A percentile compares a stretch with the other conserved stretches of the same genome.
These are phyloP conservation scores for Cichorium intybus DNA, from an alignment of 140 eudicot genomes.

Conservation along the genomic window DNA sequence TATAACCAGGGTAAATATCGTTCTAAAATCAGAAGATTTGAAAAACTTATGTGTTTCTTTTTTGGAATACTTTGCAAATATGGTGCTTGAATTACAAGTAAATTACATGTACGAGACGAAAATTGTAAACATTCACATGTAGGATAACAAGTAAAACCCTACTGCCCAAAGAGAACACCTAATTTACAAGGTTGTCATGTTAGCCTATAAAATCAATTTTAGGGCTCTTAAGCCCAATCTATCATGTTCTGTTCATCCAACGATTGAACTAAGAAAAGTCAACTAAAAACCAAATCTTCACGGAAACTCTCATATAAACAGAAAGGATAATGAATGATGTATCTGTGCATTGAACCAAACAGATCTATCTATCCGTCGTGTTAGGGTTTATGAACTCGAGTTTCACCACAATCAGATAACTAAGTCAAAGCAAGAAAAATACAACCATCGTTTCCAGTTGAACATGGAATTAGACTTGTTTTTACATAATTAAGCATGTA, in stretches of 20 bases:
- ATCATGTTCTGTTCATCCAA: background rate
- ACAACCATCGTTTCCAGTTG: background rate
- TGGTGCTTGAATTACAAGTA: background rate
- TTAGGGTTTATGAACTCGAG: conserved; percentile 14
- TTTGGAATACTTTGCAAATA: no score
- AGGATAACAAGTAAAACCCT: no score
- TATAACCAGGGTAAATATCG: no score
- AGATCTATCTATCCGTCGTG: background rate
- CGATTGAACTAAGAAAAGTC: background rate
- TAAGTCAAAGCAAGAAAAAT: background rate
- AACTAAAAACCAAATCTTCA: background rate
- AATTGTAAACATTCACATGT: no score
- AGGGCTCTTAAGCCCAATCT: background rate
- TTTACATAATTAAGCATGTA: background rate
- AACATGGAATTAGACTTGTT: background rate
- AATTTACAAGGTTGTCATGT: no score
- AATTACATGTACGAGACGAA: no score
- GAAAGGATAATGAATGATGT: background rate
- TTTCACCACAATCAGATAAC: background rate
- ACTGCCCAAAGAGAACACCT: no score
- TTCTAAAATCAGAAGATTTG: no score
- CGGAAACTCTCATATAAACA: background rate
- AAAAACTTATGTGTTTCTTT: no score
- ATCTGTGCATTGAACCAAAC: background rate
- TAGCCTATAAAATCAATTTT: background rate